phyloP scores from a whole-genome alignment of 176 grass and related monocot species.

The Musa beccarii region DNA sequence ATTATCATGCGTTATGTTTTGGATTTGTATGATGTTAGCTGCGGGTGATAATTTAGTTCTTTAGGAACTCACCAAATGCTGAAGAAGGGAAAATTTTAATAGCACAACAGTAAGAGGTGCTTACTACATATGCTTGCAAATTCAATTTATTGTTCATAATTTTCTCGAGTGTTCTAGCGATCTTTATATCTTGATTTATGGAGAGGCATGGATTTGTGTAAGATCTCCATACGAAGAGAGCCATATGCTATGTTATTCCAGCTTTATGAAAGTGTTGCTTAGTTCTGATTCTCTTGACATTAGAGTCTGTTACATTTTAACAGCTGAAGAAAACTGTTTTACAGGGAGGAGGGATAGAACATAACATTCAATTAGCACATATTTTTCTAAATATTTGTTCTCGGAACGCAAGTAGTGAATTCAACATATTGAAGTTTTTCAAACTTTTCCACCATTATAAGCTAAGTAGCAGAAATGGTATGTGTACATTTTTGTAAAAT shows the following conservation, averaged over 20 bases:
- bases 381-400: not conserved
- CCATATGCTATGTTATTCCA: too few relatives aligned
- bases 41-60: too few relatives aligned
- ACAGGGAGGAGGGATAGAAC: not conserved
- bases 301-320: too few relatives aligned
- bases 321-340: too few relatives aligned
- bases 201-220: too few relatives aligned
- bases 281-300: too few relatives aligned
- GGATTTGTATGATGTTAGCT: too few relatives aligned
- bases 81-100: too few relatives aligned
- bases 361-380: not conserved
- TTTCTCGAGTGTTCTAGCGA: not conserved
- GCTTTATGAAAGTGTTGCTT: too few relatives aligned
- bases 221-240: too few relatives aligned
- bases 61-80: not conserved
- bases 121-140: not conserved
- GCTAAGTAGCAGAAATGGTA: not conserved
- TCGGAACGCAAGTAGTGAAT: not conserved
- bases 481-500: not conserved
- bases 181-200: too few relatives aligned
- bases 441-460: not conserved
- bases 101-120: not conserved
- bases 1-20: too few relatives aligned
- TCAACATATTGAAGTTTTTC: not conserved
- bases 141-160: not conserved